These are phyloP conservation scores for Musa troglodytarum DNA, from an alignment of 176 grass and related monocot genomes.

Conservation along the genomic window DNA sequence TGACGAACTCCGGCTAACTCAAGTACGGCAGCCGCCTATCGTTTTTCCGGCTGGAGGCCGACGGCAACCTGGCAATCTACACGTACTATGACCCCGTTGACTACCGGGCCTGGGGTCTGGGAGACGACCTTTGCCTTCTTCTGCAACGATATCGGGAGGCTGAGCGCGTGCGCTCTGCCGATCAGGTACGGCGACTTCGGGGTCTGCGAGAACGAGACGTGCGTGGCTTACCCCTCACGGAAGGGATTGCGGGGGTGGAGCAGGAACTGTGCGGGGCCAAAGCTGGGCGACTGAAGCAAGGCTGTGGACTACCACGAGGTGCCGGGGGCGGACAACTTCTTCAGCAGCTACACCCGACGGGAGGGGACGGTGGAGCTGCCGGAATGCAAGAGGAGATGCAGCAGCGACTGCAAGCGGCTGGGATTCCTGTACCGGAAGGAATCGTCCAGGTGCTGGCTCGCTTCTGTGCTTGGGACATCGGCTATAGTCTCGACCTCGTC, in stretches of 20 bases:
- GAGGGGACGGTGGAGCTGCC: neutral
- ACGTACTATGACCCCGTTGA: constrained; percentile 40
- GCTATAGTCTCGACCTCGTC: neutral
- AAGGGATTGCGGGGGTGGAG: constrained; percentile 16
- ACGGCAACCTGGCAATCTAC: constrained; percentile 33
- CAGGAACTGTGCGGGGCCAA: constrained; percentile 10
- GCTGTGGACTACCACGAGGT: constrained; percentile 3
- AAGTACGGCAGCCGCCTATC: constrained; percentile 35
- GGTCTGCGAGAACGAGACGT: constrained; percentile 17
- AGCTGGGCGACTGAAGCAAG: neutral
- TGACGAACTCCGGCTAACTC: neutral
- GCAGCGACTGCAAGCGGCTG: neutral
- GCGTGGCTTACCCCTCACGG: constrained; percentile 5
- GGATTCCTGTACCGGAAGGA: constrained; percentile 10
- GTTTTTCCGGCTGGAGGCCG: constrained; percentile 23
- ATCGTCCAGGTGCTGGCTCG: neutral
- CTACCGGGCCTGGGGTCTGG: constrained; percentile 10
- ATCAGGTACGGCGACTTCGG: constrained; percentile 2
- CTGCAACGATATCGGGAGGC: constrained; percentile 14
- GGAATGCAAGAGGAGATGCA: constrained; percentile 15
- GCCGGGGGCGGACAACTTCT: neutral
- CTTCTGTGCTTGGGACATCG: constrained; percentile 8
- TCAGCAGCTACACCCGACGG: neutral
- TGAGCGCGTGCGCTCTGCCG: constrained; percentile 21
- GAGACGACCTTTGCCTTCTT: constrained; percentile 33